phyloP scores from a whole-genome alignment of 768 basidiomycete species.

The Holtermanniella nyarrowii region DNA sequence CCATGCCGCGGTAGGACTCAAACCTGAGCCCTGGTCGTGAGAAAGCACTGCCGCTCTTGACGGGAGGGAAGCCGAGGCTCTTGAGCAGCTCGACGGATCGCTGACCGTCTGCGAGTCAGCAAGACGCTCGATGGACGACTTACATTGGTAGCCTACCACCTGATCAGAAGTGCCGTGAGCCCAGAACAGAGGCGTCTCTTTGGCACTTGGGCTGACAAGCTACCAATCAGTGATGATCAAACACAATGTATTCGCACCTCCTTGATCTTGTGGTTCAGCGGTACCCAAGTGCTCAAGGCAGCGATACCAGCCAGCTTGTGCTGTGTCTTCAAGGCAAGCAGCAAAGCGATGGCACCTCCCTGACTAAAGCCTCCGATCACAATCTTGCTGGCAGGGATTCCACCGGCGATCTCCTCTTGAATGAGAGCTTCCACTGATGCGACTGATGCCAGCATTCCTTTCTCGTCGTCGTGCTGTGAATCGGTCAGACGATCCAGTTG shows the following conservation, averaged over 20 bases:
- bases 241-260: conserved; percentile 35
- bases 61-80: conserved; percentile 46
- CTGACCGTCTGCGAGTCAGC: conserved; percentile 39
- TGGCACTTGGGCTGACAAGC: conserved; percentile 55
- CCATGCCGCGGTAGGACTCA: conserved; percentile 57
- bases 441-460: conserved; percentile 60
- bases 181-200: conserved; percentile 68
- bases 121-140: conserved; percentile 4
- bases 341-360: conserved; percentile 65
- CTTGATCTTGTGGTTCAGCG: conserved; percentile 52
- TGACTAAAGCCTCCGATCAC: conserved; percentile 84
- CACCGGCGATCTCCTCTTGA: conserved; percentile 59
- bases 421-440: conserved; percentile 59
- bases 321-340: conserved; percentile 60
- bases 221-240: conserved; percentile 28
- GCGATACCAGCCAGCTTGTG: conserved; percentile 62
- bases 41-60: conserved; percentile 20
- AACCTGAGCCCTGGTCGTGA: conserved; percentile 53
- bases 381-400: conserved; percentile 59
- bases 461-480: conserved; percentile 55
- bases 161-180: conserved; percentile 71
- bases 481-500: conserved; percentile 46
- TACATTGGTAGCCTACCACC: conserved; percentile 53
- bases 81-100: conserved; percentile 52
- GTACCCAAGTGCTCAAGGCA: conserved; percentile 70